Conservation (phyloP, 352 stramenopile species). For the Phytophthora aleatoria region DNA sequence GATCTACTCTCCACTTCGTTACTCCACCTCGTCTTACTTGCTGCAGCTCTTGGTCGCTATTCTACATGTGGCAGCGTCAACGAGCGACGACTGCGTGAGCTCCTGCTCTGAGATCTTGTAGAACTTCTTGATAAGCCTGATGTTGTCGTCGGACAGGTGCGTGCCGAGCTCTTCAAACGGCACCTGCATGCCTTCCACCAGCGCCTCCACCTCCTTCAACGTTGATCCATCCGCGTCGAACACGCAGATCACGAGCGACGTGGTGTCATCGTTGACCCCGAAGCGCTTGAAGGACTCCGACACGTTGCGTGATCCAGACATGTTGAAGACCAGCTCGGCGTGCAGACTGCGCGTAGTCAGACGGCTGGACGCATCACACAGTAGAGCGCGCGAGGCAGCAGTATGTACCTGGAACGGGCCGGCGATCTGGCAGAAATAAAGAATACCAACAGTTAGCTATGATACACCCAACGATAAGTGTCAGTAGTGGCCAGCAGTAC, state of each 20-base stretch:
- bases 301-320: conserved; percentile 84
- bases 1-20: not conserved
- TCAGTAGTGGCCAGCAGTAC: conserved; percentile 30
- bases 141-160: conserved; percentile 51
- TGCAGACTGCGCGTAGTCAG: conserved; percentile 82
- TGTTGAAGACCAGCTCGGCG: conserved; percentile 86
- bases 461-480: conserved; percentile 3
- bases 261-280: conserved; percentile 60
- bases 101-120: conserved; percentile 89
- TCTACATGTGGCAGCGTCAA: conserved; percentile 73
- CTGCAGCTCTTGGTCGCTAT: conserved; percentile 90
- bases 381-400: conserved; percentile 67
- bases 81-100: conserved; percentile 61
- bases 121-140: conserved; percentile 73
- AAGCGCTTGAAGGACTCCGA: conserved; percentile 85
- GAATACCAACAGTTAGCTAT: not conserved
- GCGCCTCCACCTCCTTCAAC: conserved; percentile 37
- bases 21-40: conserved; percentile 54
- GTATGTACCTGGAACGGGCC: conserved; percentile 80
- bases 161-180: conserved; percentile 52
- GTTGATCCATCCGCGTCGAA: conserved; percentile 67
- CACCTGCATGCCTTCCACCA: conserved; percentile 60
- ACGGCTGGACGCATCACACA: conserved; percentile 60
- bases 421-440: conserved; percentile 48
- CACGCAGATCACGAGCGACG: conserved; percentile 69